Evolutionary conservation across 2,329 filamentous ascomycete species (phyloP), one percentile per base, ranked within the genome.

Genomic region (Colletotrichum gigasporum): DNA sequence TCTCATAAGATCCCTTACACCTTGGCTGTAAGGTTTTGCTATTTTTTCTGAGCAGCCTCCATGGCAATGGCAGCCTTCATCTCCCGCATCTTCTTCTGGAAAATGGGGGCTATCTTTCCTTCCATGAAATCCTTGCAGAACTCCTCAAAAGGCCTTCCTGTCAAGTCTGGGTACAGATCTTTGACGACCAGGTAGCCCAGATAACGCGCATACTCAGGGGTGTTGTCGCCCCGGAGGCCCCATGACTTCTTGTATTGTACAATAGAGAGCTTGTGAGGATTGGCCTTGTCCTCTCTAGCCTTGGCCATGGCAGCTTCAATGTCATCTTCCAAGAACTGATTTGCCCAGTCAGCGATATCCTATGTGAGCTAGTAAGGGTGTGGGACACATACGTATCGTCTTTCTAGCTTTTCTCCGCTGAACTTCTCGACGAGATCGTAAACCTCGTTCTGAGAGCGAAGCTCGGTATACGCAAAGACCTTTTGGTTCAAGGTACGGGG

Each of bases 161-260:
- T 47, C 30, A 86, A 75, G 18, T 85, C 83, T 3, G 85, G 85
- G 68, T 87, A 88, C 22, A 88, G 73, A 16, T 87, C 81, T 67
- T 80, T 82, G 30, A 75, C 78, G 56, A 80, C 75, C 16, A 87
- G 63, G 70, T 87, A 87, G 2, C 85, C 85, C 5, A 88, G 74
- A 65, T 87, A 87, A 51, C 78, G 75, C 10, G 86, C 86, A 65
- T 80, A 77, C 57, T 84, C 81, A 0, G 81, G 82, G 9, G 76
- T 82, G 70, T 87, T 87, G 66, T 89, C 85, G 1, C 80, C 82
- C 2, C 85, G 77, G 20, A 87, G 26, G 14, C 77, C 79, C 77
- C 77, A 82, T 0, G 79, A 82, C 34, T 80, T 69, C 50, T 73
- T 69, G 68, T 85, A 86, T 68, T 86, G 76, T 2, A 65, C 5